Conservation (phyloP, 1,139 yeast genomes). For the Yamadazyma triangularis region DNA sequence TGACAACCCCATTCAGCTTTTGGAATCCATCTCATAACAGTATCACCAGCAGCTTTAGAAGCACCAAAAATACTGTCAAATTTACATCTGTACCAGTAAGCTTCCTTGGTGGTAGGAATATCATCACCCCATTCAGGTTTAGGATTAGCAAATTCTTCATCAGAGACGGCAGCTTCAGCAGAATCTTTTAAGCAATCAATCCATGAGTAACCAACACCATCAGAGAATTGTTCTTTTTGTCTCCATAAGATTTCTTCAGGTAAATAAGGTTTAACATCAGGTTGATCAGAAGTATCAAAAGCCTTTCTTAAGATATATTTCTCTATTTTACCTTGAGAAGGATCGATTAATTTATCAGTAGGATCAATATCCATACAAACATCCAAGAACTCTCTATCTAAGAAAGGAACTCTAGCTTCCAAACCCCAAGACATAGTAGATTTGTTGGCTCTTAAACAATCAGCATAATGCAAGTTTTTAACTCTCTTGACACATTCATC, state of each 20-base stretch:
- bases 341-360: constrained; percentile 78
- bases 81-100: constrained; percentile 97
- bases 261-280: constrained; percentile 71
- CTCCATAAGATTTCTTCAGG: constrained; percentile 98
- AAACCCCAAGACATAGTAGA: constrained; percentile 99
- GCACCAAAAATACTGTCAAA: constrained; percentile 86
- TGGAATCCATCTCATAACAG: constrained; percentile 99
- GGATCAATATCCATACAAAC: constrained; percentile 95
- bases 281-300: constrained; percentile 79
- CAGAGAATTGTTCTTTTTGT: constrained; percentile 99
- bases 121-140: constrained; percentile 96
- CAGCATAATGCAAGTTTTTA: constrained; percentile 94
- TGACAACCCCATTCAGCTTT: constrained; percentile 99
- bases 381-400: constrained; percentile 89
- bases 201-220: constrained; percentile 99
- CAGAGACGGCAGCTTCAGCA: constrained; percentile 81
- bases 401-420: constrained; percentile 98
- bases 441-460: constrained; percentile 97
- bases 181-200: constrained; percentile 95
- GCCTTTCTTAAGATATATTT: constrained; percentile 96
- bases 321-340: constrained; percentile 71
- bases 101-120: constrained; percentile 95
- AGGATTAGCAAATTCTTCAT: constrained; percentile 84
- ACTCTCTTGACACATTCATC: constrained; percentile 92
- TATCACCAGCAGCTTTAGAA: constrained; percentile 85